Evolutionary conservation across 768 basidiomycete genomes (phyloP), one percentile per base, ranked within the genome.

Genomic region (Coprinopsis sp.): DNA sequence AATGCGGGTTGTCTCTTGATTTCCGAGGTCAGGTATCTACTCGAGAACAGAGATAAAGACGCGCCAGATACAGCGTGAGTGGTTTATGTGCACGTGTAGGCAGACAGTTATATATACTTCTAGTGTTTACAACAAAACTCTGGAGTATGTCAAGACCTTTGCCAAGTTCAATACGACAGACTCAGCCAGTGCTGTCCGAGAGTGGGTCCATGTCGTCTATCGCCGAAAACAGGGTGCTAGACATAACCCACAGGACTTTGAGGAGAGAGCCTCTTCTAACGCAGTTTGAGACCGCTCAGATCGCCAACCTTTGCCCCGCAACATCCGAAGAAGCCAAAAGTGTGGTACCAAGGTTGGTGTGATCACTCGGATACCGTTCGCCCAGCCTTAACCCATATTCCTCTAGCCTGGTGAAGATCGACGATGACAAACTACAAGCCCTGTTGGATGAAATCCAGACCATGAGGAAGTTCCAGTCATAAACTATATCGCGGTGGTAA

Each of bases 321-420:
- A 82, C 83, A 49, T 78, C 88, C 3, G 92, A 95, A 54, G 93
- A 95, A 64, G 87, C 91, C 22, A 94, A 92, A 70, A 91, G 91
- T 57, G 77, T 92, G 44, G 71, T 95, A 27, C 92, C 92, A 6
- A 94, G 91, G 91, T 86, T 43, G 16, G 69, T 56, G 14, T 19
- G 10, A 29, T 8, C 8, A 11, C 4, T 10, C 33, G 43, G 28
- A 29, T 13, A 12, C 25, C 18, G 42, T 19, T 31, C 6, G 30
- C 31, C 22, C 29, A 21, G 8, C 21, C 21, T 38, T 21, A 16
- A 11, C 21, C 41, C 19, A 34, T 38, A 46, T 13, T 6, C 27
- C 37, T 31, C 5, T 44, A 92, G 91, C 63, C 75, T 95, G 23
- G 82, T 87, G 19, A 91, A 91, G 60, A 79, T 91, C 41, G 91